Base-by-base conservation (phyloP, 768 basidiomycete species). In the Paxillus ammoniavirescens region DNA sequence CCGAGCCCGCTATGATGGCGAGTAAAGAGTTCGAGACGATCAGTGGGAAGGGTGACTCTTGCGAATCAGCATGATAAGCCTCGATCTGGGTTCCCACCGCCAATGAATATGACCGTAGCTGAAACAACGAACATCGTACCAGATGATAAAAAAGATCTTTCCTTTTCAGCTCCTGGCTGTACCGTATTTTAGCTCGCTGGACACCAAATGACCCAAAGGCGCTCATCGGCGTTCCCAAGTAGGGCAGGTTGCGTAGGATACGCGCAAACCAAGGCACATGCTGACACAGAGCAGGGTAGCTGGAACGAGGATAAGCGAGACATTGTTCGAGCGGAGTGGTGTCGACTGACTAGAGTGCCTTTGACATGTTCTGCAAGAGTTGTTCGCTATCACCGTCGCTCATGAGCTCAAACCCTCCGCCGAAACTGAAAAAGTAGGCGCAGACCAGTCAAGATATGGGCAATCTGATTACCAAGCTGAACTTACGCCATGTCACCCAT, bases 1-100 rank as follows among this genome's bases (percentile, higher is more conserved):
- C 81, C 21, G 78, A 69, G 9, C 81, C 81, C 10, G 79, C 80
- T n/a, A 74, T 40, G 26, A 76, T 70, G 18, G 68, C 71, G 18
- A 80, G 68, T 3, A 67, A 53, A 13, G 70, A 68, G 37, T 79
- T 74, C 0, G 73, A 67, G 10, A 70, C 54, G 26, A 76, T 64
- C 17, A 69, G 56, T 9, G 65, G 43, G 18, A 71, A 61, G 7
- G 67, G 55, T 18, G 63, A 71, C 14, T 61, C 61, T 12, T 64
- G 51, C 4, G 59, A 65, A 45, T 65, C 64, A 38, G 59, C 53
- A 15, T 57, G 54, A 21, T 65, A 65, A 21, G 61, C 63, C 5
- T 56, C 59, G 26, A 68, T 66, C 56, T 74, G 62, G 36, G 62
- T 43, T 36, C 10, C 38, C 15, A 18, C 36, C 42, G 6, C 63